phyloP scores from a whole-genome alignment of 2,329 filamentous ascomycete species.

The Ustulina deusta region DNA sequence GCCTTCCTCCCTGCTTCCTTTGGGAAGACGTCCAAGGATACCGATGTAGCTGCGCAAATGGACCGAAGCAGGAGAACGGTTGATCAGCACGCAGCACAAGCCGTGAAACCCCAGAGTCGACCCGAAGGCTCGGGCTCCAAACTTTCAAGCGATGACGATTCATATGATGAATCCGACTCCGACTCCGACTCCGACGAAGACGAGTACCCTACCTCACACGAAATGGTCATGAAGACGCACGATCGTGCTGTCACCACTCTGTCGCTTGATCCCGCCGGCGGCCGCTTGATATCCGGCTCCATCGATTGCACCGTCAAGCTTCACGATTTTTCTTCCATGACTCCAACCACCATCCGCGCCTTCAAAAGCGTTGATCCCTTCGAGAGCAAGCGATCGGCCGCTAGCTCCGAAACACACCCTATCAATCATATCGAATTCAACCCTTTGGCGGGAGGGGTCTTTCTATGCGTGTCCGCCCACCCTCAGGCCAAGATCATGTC shows the following conservation, averaged over 20 bases:
- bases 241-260: conserved; percentile 86
- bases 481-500: conserved; percentile 90
- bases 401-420: conserved; percentile 84
- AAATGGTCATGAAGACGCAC: conserved; percentile 92
- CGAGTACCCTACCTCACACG: conserved; percentile 92
- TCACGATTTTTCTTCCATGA: conserved; percentile 96
- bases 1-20: conserved; percentile 85
- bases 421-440: conserved; percentile 91
- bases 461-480: conserved; percentile 89
- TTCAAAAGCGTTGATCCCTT: conserved; percentile 94
- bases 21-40: conserved; percentile 80
- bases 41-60: conserved; percentile 84
- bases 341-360: conserved; percentile 89
- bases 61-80: conserved; percentile 77
- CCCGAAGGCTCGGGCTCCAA: conserved; percentile 43
- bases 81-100: conserved; percentile 51
- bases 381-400: conserved; percentile 74
- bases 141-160: conserved; percentile 58
- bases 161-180: conserved; percentile 66
- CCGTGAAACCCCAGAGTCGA: conserved; percentile 48
- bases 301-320: conserved; percentile 92
- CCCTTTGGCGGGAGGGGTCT: conserved; percentile 79
- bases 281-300: conserved; percentile 88
- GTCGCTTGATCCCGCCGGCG: conserved; percentile 86
- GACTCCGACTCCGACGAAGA: conserved; percentile 75